Conservation (phyloP, 148 eudicot species). For the Persicaria maculosa region DNA sequence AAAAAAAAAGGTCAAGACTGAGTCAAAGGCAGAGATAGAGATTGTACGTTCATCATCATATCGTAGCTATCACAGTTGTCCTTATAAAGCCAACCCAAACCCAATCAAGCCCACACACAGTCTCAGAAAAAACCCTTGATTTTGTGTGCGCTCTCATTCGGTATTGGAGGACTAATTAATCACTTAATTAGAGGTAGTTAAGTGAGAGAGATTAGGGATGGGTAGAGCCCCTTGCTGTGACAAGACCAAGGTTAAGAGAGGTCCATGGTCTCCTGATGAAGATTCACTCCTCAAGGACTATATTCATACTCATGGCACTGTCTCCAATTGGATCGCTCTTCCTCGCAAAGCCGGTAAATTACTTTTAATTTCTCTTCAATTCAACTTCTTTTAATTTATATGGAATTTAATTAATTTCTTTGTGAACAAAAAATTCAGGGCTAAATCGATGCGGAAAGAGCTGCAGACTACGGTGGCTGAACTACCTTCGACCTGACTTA, state of each 20-base stretch:
- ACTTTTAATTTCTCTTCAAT: not conserved
- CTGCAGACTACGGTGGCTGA: constrained; percentile 80
- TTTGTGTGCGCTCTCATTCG: too few relatives aligned
- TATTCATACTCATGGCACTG: constrained; percentile 52
- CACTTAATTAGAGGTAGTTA: not conserved
- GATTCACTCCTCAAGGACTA: constrained; percentile 66
- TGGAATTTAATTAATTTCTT: not conserved
- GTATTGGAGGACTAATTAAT: not conserved
- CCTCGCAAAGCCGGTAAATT: constrained; percentile 73
- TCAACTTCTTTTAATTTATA: not conserved
- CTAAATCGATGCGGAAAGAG: constrained; percentile 78
- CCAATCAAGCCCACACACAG: too few relatives aligned
- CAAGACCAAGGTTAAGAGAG: constrained; percentile 80
- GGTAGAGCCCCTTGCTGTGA: constrained; percentile 93
- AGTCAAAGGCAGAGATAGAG: too few relatives aligned
- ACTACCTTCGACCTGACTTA: constrained; percentile 71
- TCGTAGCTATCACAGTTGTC: too few relatives aligned
- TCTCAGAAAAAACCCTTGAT: too few relatives aligned
- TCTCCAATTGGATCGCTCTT: constrained; percentile 75
- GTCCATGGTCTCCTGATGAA: constrained; percentile 90
- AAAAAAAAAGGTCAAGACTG: too few relatives aligned
- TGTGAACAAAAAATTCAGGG: constrained; percentile 25
- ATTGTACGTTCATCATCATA: too few relatives aligned
- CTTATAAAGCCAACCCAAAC: too few relatives aligned
- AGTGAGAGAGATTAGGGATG: constrained; percentile 21